These are phyloP conservation scores for Rubia occidens DNA, from an alignment of 305 asterid genomes.

Conservation along the genomic window DNA sequence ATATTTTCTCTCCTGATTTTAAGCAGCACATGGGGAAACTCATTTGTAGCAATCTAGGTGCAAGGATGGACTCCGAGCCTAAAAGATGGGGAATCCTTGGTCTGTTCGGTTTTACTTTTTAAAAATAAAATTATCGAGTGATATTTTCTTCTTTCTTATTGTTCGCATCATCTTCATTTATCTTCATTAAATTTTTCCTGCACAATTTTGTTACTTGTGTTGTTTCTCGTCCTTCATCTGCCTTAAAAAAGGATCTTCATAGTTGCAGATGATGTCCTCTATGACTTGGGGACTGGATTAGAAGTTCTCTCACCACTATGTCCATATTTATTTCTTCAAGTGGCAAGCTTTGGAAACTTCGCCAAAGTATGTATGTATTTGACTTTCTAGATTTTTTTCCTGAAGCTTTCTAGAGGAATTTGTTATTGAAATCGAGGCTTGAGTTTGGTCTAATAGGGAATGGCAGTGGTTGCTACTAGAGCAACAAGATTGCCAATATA, in stretches of 20 bases:
- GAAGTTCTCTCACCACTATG: conserved; percentile 93
- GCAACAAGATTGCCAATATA: conserved; percentile 92
- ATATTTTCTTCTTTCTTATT: not conserved
- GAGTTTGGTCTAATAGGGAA: conserved; percentile 48
- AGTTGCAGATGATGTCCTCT: conserved; percentile 83
- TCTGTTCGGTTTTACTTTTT: conserved; percentile 28
- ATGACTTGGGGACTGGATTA: conserved; percentile 85
- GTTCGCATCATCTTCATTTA: not conserved
- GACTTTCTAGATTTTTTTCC: not conserved
- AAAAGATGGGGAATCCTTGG: conserved; percentile 91
- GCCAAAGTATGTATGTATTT: conserved; percentile 56
- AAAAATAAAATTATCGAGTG: no score
- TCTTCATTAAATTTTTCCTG: not conserved
- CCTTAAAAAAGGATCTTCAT: conserved; percentile 13
- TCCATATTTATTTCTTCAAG: conserved; percentile 90
- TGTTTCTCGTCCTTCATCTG: conserved; percentile 11
- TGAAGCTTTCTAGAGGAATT: not conserved
- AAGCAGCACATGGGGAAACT: conserved; percentile 93
- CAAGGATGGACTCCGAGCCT: conserved; percentile 99
- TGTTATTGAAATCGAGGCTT: not conserved
- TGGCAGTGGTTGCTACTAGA: conserved; percentile 99
- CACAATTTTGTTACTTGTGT: conserved; percentile 12
- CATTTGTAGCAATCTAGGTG: conserved; percentile 90
- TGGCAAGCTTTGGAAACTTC: conserved; percentile 96
- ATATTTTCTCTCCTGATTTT: conserved; percentile 42